phyloP scores from a whole-genome alignment of 2,329 filamentous ascomycete species.

The Rhynchosporium agropyri region DNA sequence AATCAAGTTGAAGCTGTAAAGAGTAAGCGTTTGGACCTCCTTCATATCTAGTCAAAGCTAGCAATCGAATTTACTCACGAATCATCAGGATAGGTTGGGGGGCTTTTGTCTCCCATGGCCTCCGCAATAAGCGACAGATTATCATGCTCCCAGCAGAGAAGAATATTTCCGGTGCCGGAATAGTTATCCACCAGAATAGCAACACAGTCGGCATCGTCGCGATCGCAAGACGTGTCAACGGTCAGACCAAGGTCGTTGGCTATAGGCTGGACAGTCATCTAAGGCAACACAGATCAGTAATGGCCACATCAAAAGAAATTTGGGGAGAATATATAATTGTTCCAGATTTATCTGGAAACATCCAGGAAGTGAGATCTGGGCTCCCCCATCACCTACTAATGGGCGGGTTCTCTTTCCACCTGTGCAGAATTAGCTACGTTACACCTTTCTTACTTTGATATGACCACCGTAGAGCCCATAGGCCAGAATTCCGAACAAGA shows the following conservation, averaged over 20 bases:
- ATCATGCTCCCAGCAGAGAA: conserved; percentile 64
- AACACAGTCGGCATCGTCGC: conserved; percentile 59
- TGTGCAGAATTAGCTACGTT: conserved; percentile 28
- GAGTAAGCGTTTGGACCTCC: conserved; percentile 18
- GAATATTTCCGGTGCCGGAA: conserved; percentile 53
- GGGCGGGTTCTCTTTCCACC: conserved; percentile 57
- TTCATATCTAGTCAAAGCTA: background rate
- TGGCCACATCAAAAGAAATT: too few species aligned
- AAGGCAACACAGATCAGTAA: conserved; percentile 24
- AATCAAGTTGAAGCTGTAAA: conserved; percentile 53
- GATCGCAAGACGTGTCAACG: conserved; percentile 58
- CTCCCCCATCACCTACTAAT: too few species aligned
- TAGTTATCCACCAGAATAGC: conserved; percentile 52
- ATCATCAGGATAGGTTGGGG: conserved; percentile 53
- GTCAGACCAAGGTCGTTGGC: conserved; percentile 57
- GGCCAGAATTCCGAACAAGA: background rate
- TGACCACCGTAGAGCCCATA: background rate
- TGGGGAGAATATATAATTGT: too few species aligned
- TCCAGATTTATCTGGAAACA: too few species aligned
- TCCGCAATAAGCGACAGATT: conserved; percentile 54
- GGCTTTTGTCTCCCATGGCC: conserved; percentile 53
- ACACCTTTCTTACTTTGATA: background rate
- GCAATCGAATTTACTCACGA: conserved; percentile 41
- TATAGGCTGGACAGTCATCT: conserved; percentile 59
- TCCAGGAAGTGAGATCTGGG: too few species aligned